These are phyloP conservation scores for Pontederia paniculata DNA, from an alignment of 176 grass and related monocot genomes.

Conservation along the genomic window DNA sequence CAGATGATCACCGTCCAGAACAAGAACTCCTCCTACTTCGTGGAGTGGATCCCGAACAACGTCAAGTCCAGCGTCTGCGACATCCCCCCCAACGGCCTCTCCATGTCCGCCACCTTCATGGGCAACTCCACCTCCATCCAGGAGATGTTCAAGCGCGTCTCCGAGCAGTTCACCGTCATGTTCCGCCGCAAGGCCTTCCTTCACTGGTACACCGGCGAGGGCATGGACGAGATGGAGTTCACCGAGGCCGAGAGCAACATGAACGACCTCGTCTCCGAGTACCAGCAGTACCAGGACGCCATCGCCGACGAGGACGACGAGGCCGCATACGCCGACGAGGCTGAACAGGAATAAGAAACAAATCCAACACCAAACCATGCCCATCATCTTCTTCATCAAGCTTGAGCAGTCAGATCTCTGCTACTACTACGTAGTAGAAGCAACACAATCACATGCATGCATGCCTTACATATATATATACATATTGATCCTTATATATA, in stretches of 20 bases:
- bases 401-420: too few species aligned
- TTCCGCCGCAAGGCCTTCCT: slow-evolving; percentile 59
- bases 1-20: slow-evolving; percentile 29
- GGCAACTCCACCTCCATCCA: slow-evolving; percentile 18
- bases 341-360: too few species aligned
- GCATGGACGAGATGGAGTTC: slow-evolving; percentile 98
- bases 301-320: slow-evolving; percentile 4
- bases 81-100: slow-evolving; percentile 15
- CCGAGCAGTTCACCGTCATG: slow-evolving; percentile 20
- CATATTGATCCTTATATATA: too few species aligned
- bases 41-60: slow-evolving; percentile 32
- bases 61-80: slow-evolving; percentile 30
- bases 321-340: too few species aligned
- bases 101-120: slow-evolving; percentile 21
- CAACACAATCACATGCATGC: too few species aligned
- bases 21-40: slow-evolving; percentile 32
- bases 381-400: too few species aligned
- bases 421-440: too few species aligned
- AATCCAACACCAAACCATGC: too few species aligned
- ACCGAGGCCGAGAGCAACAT: slow-evolving; percentile 99
- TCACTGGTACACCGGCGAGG: slow-evolving; percentile 74
- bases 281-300: slow-evolving; percentile 99
- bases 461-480: too few species aligned
- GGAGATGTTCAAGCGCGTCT: slow-evolving; percentile 17
- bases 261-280: slow-evolving; percentile 96